These are phyloP conservation scores for Novymonas esmeraldas DNA, from an alignment of 208 protist species.

Conservation along the genomic window DNA sequence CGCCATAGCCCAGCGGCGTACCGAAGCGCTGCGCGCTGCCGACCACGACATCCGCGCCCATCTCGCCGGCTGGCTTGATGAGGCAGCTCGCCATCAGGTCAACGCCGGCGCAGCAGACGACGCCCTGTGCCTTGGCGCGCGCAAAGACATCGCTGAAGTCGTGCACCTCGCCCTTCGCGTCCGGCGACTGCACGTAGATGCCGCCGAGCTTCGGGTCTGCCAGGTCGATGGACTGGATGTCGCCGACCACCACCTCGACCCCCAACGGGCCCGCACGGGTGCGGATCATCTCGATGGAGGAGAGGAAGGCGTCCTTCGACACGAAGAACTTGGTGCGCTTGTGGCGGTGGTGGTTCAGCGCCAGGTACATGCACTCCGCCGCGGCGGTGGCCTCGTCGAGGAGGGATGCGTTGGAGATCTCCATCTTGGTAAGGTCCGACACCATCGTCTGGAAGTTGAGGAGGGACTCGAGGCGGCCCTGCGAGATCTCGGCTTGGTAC, in stretches of 20 bases:
- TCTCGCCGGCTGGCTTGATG: conserved; percentile 93
- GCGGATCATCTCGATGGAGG: conserved; percentile 76
- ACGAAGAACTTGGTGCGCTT: conserved; percentile 77
- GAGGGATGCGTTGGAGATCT: conserved; percentile 96
- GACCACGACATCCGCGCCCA: conserved; percentile 95
- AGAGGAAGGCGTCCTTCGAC: conserved; percentile 55
- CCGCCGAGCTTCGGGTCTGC: conserved; percentile 69
- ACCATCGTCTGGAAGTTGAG: conserved; percentile 99
- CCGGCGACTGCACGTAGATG: conserved; percentile 95
- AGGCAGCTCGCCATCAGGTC: conserved; percentile 95
- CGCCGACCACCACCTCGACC: conserved; percentile 89
- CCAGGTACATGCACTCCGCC: conserved; percentile 71
- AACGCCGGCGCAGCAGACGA: conserved; percentile 82
- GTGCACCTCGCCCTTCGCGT: conserved; percentile 84
- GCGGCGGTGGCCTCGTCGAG: conserved; percentile 93
- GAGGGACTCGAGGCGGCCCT: conserved; percentile 97
- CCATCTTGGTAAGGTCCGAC: conserved; percentile 94
- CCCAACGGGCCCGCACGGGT: conserved; percentile 79
- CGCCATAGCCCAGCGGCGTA: conserved; percentile 95
- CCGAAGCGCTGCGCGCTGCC: conserved; percentile 97
- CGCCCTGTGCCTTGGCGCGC: conserved; percentile 51
- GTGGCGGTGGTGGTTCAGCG: conserved; percentile 51
- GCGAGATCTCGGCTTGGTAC: conserved; percentile 96
- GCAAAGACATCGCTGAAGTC: conserved; percentile 83
- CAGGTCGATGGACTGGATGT: conserved; percentile 69